Conservation (phyloP, 768 basidiomycete genomes). For the Serpula lacrymans region DNA sequence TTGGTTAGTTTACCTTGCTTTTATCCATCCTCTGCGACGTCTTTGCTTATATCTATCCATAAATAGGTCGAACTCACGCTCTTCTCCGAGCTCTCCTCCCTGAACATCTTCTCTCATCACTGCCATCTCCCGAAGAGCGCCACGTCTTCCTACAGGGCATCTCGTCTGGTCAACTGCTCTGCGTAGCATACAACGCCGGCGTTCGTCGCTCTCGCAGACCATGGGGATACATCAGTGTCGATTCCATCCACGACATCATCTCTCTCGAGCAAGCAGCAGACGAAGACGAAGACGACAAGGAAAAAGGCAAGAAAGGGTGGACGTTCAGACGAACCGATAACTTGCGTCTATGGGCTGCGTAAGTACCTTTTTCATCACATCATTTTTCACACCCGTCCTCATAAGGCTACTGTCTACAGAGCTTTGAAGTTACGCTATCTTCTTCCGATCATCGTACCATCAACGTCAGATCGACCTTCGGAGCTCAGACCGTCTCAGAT, state of each 20-base stretch:
- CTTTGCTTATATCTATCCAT: conserved; percentile 5
- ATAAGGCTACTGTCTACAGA: conserved; percentile 29
- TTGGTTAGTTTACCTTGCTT: conserved; percentile 44
- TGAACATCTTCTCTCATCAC: conserved; percentile 39
- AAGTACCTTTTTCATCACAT: conserved; percentile 25
- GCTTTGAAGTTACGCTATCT: conserved; percentile 82
- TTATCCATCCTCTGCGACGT: conserved; percentile 3
- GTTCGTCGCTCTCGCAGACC: conserved; percentile 79
- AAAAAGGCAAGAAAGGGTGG: conserved; percentile 60
- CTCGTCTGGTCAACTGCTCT: conserved; percentile 78
- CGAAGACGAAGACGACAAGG: conserved; percentile 31
- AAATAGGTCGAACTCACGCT: conserved; percentile 60
- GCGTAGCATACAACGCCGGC: conserved; percentile 74
- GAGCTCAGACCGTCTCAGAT: conserved; percentile 12
- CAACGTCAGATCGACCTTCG: conserved; percentile 30
- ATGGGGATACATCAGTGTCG: conserved; percentile 82
- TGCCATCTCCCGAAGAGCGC: conserved; percentile 31
- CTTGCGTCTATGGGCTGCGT: conserved; percentile 83
- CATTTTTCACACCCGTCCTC: background rate
- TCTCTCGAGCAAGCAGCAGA: conserved; percentile 53
- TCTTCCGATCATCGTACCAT: conserved; percentile 61
- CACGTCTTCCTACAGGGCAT: conserved; percentile 48
- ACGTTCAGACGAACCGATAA: conserved; percentile 88
- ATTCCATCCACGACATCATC: conserved; percentile 77
- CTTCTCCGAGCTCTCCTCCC: conserved; percentile 63